These are phyloP conservation scores for Scolecobasidium constrictum DNA, from an alignment of 2,329 filamentous ascomycete species.

Conservation along the genomic window DNA sequence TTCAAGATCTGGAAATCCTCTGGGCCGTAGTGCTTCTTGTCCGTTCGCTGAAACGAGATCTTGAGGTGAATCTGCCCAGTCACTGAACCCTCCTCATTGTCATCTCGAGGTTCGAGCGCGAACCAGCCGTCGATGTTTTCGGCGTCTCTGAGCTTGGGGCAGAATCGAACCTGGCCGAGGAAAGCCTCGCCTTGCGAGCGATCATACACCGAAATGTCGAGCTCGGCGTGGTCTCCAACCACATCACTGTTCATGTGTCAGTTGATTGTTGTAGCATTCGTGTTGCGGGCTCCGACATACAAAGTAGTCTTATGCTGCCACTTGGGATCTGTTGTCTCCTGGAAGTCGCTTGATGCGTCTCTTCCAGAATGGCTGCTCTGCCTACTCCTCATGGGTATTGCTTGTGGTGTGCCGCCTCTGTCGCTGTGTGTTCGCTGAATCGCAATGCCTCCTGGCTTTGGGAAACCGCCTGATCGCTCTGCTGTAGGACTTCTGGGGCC, in stretches of 20 bases:
- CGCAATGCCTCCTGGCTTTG: conserved; percentile 28
- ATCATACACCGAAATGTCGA: conserved; percentile 92
- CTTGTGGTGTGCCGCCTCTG: conserved; percentile 78
- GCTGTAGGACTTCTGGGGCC: conserved; percentile 48
- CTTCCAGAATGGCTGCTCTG: conserved; percentile 89
- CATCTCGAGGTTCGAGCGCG: conserved; percentile 65
- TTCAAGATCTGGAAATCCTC: conserved; percentile 94
- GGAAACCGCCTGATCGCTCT: conserved; percentile 11
- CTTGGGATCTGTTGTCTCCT: conserved; percentile 68
- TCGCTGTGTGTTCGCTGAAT: conserved; percentile 53
- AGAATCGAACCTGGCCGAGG: conserved; percentile 78
- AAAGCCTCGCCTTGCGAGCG: conserved; percentile 77
- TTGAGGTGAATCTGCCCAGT: conserved; percentile 82
- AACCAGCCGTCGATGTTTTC: conserved; percentile 79
- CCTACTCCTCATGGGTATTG: conserved; percentile 91
- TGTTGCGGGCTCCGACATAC: conserved; percentile 45
- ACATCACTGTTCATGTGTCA: conserved; percentile 59
- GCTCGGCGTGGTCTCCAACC: conserved; percentile 77
- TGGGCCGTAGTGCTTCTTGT: conserved; percentile 85
- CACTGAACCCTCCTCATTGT: conserved; percentile 63
- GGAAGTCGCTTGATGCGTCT: conserved; percentile 28
- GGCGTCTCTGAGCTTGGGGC: conserved; percentile 56
- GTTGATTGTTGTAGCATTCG: conserved; percentile 1
- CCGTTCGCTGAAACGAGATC: conserved; percentile 73
- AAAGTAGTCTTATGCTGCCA: conserved; percentile 96